Conservation (phyloP, 176 grass and related monocot species). For the Coix lacrymajobi region DNA sequence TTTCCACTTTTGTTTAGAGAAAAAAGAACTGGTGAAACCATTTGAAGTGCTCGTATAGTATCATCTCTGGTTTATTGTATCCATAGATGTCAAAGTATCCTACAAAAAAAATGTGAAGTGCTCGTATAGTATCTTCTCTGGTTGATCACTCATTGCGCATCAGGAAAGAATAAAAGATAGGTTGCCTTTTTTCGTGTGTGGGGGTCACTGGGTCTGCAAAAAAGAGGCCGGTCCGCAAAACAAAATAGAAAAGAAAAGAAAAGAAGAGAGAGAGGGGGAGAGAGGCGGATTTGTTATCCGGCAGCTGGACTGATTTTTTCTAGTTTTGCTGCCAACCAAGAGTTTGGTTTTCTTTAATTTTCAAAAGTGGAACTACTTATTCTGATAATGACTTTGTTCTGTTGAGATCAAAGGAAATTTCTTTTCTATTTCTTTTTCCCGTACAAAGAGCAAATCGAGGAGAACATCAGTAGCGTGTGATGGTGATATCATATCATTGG, state of each 20-base stretch:
- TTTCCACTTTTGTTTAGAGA: background rate
- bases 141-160: background rate
- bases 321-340: background rate
- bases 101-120: background rate
- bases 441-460: background rate
- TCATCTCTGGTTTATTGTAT: background rate
- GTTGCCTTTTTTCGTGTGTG: background rate
- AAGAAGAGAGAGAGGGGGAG: too few relatives aligned
- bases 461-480: background rate
- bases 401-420: background rate
- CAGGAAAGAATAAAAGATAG: background rate
- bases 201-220: background rate
- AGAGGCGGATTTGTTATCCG: background rate
- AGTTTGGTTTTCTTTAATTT: background rate
- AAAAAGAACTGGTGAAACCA: background rate
- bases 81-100: background rate
- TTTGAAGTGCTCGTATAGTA: too few relatives aligned
- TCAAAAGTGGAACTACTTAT: background rate
- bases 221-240: background rate
- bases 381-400: slow-evolving; percentile 1
- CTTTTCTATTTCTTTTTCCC: background rate
- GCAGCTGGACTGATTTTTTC: background rate
- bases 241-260: too few relatives aligned
- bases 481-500: background rate
- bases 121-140: background rate